Conservation (phyloP, 2,329 filamentous ascomycete species). For the Colletotrichum sp. region DNA sequence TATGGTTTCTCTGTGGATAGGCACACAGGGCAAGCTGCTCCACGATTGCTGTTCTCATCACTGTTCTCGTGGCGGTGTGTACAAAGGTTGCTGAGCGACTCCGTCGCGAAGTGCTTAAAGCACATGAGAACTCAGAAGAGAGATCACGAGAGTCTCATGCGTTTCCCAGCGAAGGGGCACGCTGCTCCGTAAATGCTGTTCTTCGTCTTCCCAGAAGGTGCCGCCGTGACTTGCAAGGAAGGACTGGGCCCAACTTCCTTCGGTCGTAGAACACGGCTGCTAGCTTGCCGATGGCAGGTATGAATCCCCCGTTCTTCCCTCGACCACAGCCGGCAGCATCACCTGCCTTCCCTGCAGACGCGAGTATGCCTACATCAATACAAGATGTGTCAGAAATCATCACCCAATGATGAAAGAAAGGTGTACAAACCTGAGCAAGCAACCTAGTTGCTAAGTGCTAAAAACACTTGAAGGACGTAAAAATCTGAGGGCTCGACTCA, state of each 20-base stretch:
- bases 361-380: not conserved
- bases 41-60: not conserved
- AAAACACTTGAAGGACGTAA: not conserved
- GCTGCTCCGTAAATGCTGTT: not conserved
- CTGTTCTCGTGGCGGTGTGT: not conserved
- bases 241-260: not conserved
- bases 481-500: not conserved
- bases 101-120: not conserved
- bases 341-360: not conserved
- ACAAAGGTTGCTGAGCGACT: not conserved
- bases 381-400: not conserved
- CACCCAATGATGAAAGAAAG: not conserved
- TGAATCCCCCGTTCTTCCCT: not conserved
- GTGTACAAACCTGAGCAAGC: not conserved
- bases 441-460: not conserved
- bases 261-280: fast-evolving
- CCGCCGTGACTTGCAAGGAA: not conserved
- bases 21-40: not conserved
- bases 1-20: not conserved
- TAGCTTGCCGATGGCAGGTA: not conserved
- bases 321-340: not conserved
- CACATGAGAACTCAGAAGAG: not conserved
- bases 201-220: not conserved
- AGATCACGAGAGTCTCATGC: not conserved
- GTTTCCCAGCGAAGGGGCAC: not conserved